Conservation (phyloP, 495 filamentous ascomycete genomes). For the Cercophora scortea region DNA sequence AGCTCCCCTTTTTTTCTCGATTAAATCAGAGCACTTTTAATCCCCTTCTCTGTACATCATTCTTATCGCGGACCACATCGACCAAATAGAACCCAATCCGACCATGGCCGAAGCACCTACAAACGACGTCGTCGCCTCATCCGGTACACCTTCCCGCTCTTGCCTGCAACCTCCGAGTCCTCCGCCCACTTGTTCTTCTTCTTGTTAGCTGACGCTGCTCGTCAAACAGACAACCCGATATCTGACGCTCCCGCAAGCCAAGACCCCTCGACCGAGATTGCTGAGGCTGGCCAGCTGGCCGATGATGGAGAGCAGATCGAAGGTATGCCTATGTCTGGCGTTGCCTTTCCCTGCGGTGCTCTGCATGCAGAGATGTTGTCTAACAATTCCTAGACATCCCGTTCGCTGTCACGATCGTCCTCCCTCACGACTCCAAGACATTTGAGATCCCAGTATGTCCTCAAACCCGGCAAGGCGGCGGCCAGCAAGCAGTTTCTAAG, state of each 20-base stretch:
- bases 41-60: not conserved
- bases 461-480: not conserved
- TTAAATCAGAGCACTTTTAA: not conserved
- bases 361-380: not conserved
- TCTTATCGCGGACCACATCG: too few relatives aligned
- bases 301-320: slow-evolving; percentile 21
- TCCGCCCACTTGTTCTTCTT: not conserved
- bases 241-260: slow-evolving; percentile 10
- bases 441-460: slow-evolving; percentile 73
- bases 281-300: not conserved
- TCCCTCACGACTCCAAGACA: slow-evolving; percentile 72
- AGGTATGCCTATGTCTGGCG: not conserved
- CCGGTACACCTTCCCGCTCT: not conserved
- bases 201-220: not conserved
- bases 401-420: slow-evolving; percentile 55
- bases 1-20: not conserved
- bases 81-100: too few relatives aligned
- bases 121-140: not conserved
- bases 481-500: slow-evolving; percentile 18
- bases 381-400: slow-evolving; percentile 54
- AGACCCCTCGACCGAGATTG: slow-evolving; percentile 9
- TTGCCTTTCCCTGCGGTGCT: not conserved
- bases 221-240: slow-evolving; percentile 10
- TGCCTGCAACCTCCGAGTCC: too few relatives aligned
- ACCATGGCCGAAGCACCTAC: not conserved